Conservation (phyloP, 2,329 filamentous ascomycete species). For the Aspergillus uvarum region DNA sequence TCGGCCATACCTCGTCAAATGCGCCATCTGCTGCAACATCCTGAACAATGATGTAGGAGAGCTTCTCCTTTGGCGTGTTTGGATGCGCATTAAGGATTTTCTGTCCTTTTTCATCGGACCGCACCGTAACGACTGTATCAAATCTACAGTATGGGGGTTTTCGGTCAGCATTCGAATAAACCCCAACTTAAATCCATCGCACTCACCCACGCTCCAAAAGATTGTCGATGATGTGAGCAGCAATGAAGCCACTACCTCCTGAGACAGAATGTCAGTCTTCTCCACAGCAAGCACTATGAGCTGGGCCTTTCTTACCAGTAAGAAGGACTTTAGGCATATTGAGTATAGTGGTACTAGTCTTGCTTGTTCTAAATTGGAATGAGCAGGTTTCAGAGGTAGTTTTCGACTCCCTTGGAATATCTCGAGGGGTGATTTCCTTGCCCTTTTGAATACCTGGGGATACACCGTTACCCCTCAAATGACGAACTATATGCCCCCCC, state of each 20-base stretch:
- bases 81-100: constrained; percentile 58
- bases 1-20: constrained; percentile 57
- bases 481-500: constrained; percentile 7
- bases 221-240: constrained; percentile 62
- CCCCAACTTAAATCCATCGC: background rate
- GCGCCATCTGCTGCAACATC: constrained; percentile 70
- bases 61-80: constrained; percentile 53
- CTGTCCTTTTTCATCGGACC: constrained; percentile 61
- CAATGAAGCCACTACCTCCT: constrained; percentile 65
- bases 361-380: background rate
- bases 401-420: background rate
- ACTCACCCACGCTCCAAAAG: constrained; percentile 54
- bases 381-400: background rate
- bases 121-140: constrained; percentile 62
- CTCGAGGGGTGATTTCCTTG: background rate
- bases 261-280: constrained; percentile 16
- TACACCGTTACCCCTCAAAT: constrained; percentile 7
- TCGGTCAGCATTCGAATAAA: constrained; percentile 8
- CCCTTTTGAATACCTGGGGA: constrained; percentile 1
- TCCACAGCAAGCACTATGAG: background rate
- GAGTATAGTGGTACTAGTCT: background rate
- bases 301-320: constrained; percentile 29
- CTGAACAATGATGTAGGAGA: constrained; percentile 66
- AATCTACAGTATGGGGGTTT: constrained; percentile 42
- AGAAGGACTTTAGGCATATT: constrained; percentile 43